Evolutionary conservation across 441 rosid species (phyloP).

Genomic region (Aleurites moluccanus): DNA sequence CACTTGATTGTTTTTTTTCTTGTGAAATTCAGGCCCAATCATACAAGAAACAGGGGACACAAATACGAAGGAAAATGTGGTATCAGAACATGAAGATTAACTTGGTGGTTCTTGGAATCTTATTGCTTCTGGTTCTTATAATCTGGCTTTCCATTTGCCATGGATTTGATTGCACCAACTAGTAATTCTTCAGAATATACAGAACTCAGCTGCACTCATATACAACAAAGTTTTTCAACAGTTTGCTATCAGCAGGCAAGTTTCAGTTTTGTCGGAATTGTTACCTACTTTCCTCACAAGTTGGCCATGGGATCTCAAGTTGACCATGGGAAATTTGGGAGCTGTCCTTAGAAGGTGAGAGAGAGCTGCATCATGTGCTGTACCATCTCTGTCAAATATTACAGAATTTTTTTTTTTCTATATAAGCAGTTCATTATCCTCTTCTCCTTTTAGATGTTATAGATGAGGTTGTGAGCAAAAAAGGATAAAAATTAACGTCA

Average conservation of each 20-base stretch:
- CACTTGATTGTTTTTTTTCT: slow-evolving; percentile 7
- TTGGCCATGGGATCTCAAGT: not conserved
- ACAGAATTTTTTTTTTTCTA: slow-evolving; percentile 1
- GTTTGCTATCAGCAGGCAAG: slow-evolving; percentile 10
- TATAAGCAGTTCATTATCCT: not conserved
- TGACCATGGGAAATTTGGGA: not conserved
- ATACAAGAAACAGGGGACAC: slow-evolving; percentile 65
- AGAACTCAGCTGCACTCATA: not conserved
- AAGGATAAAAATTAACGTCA: too few species aligned
- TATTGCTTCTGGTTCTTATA: slow-evolving; percentile 63
- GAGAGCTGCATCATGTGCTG: slow-evolving; percentile 18
- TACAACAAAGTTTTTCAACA: slow-evolving; percentile 14
- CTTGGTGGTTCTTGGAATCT: slow-evolving; percentile 71
- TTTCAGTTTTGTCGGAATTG: not conserved
- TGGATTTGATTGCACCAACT: slow-evolving; percentile 74
- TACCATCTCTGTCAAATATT: slow-evolving; percentile 12
- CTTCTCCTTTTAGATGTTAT: not conserved
- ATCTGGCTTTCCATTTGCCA: slow-evolving; percentile 86
- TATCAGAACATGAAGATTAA: slow-evolving; percentile 95
- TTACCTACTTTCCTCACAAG: not conserved
- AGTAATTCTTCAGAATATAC: slow-evolving; percentile 17
- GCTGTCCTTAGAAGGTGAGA: slow-evolving; percentile 9
- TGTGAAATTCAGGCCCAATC: slow-evolving; percentile 56
- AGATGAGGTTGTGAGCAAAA: too few species aligned
- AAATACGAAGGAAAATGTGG: slow-evolving; percentile 79